Percentiles rank a stretch among this genome's conserved stretches.
Evolutionary conservation across 2,329 filamentous ascomycete species (phyloP).

Genomic region (Orbilia oligospora): DNA sequence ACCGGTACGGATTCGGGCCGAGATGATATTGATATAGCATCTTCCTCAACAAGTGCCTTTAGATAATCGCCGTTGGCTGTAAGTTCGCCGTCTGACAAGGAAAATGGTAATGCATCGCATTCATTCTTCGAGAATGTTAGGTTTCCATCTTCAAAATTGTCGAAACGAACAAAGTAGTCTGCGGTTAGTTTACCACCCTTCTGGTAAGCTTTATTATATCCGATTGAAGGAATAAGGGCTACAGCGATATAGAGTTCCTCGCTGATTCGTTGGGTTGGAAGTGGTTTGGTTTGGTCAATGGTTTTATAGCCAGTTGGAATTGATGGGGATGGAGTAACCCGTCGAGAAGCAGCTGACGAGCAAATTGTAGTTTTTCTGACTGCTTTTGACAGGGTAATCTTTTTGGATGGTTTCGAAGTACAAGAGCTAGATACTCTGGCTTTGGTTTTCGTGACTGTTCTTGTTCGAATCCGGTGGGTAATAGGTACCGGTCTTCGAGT

Average conservation of each 20-base stretch:
- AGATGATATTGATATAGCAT: neutral
- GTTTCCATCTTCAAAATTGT: constrained; percentile 18
- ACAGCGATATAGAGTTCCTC: neutral
- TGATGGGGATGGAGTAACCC: neutral
- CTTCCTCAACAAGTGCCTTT: neutral
- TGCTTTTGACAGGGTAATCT: neutral
- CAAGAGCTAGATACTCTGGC: neutral
- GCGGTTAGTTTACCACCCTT: neutral
- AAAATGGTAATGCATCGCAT: constrained; percentile 11
- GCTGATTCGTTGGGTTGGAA: neutral
- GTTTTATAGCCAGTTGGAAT: no score
- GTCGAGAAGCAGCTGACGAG: neutral
- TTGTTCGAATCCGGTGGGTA: neutral
- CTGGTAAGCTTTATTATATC: neutral
- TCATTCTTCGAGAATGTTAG: constrained; percentile 16
- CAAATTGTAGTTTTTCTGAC: neutral
- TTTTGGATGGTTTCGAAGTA: neutral
- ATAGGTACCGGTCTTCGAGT: neutral
- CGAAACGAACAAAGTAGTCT: constrained; percentile 19
- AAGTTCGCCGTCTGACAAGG: constrained; percentile 9
- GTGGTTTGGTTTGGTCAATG: neutral
- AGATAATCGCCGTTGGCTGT: neutral
- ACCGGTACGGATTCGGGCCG: neutral
- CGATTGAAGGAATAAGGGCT: neutral
- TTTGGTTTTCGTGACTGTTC: neutral